phyloP scores from a whole-genome alignment of 441 rosid species.

The Brassica hybrid region DNA sequence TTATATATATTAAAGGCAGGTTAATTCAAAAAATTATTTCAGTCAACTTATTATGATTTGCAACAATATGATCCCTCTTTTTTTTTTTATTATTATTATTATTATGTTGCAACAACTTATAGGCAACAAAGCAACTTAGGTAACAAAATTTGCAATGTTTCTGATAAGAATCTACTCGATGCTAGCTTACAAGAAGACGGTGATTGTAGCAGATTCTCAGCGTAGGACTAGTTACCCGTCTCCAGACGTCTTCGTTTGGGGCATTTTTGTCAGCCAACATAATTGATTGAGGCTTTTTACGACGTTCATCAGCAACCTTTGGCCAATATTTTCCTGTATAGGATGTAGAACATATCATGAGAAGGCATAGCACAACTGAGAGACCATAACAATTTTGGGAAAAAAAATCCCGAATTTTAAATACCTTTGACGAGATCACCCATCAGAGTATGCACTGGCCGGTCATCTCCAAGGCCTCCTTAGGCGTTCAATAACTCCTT shows the following conservation, averaged over 20 bases:
- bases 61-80: no score
- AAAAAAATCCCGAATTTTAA: not conserved
- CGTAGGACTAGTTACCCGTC: conserved; percentile 61
- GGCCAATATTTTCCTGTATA: conserved; percentile 87
- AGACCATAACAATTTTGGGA: conserved; percentile 1
- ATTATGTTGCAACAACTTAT: no score
- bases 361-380: conserved; percentile 17
- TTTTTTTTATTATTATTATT: no score
- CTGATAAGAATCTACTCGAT: conserved; percentile 14
- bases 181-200: conserved; percentile 11
- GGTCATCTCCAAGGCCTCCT: conserved; percentile 85
- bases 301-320: conserved; percentile 77
- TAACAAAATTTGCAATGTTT: conserved; percentile 1
- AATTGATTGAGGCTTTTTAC: conserved; percentile 79
- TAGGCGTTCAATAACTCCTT: conserved; percentile 74
- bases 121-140: no score
- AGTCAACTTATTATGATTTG: no score
- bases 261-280: conserved; percentile 99
- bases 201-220: conserved; percentile 4
- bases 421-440: conserved; percentile 95
- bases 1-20: no score
- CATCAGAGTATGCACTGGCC: conserved; percentile 85
- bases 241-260: conserved; percentile 99
- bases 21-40: no score
- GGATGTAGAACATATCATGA: conserved; percentile 12